Conservation (phyloP, 2,329 filamentous ascomycete genomes). For the Aspergillus melleus region DNA sequence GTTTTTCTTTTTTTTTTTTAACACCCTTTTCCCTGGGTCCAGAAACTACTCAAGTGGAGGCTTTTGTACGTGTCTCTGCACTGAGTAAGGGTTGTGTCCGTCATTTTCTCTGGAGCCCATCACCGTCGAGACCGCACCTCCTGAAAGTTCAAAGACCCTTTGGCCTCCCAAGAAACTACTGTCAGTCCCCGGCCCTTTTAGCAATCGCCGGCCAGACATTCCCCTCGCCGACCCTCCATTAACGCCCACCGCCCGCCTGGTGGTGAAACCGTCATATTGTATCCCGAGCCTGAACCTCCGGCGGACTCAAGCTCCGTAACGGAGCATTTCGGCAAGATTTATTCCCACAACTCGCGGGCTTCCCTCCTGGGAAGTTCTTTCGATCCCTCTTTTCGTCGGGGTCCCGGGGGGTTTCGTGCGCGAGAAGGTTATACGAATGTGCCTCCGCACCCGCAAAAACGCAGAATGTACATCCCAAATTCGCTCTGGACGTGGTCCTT, state of each 20-base stretch:
- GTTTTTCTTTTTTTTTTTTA: background rate
- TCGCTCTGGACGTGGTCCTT: conserved; percentile 89
- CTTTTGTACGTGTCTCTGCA: conserved; percentile 9
- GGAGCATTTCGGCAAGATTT: conserved; percentile 54
- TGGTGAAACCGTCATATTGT: conserved; percentile 37
- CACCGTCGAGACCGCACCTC: conserved; percentile 12
- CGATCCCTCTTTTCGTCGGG: conserved; percentile 51
- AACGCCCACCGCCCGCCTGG: conserved; percentile 24
- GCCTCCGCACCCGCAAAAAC: conserved; percentile 31
- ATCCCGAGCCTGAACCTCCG: conserved; percentile 25
- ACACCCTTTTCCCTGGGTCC: background rate
- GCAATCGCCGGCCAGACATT: background rate
- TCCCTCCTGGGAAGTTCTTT: conserved; percentile 58
- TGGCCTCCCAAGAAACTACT: background rate
- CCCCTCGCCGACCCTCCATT: conserved; percentile 6
- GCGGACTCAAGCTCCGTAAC: conserved; percentile 38
- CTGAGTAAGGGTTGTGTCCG: conserved; percentile 1
- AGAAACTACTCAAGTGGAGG: conserved; percentile 11
- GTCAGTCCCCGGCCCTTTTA: background rate
- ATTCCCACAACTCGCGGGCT: conserved; percentile 55
- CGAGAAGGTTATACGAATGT: conserved; percentile 51
- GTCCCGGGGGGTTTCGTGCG: conserved; percentile 51
- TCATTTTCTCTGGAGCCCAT: conserved; percentile 3
- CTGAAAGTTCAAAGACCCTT: conserved; percentile 5
- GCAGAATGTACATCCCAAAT: conserved; percentile 73